Evolutionary conservation across 2,329 filamentous ascomycete genomes (phyloP).

Genomic region (Pseudogymnoascus sp.): DNA sequence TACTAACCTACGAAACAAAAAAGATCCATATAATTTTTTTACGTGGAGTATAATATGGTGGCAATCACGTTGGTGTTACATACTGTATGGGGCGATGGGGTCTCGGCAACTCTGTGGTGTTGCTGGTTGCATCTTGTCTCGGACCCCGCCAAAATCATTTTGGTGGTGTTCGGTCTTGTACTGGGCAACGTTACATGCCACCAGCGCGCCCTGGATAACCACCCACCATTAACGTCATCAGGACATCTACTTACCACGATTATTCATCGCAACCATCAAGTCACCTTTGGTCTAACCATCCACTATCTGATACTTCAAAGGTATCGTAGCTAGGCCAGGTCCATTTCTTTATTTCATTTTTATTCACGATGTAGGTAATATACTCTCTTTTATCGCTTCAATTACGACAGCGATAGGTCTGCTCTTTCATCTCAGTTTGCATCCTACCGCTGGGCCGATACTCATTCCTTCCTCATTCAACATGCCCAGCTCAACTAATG

Average conservation of each 20-base stretch:
- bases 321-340: background rate
- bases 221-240: background rate
- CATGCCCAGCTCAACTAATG: slow-evolving; percentile 13
- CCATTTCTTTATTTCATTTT: background rate
- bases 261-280: slow-evolving; percentile 4
- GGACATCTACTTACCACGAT: background rate
- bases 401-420: slow-evolving; percentile 1
- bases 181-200: slow-evolving; percentile 4
- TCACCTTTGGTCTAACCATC: background rate
- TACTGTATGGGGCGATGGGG: background rate
- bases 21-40: background rate
- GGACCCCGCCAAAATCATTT: slow-evolving; percentile 1
- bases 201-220: background rate
- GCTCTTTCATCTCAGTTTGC: background rate
- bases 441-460: background rate
- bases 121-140: background rate
- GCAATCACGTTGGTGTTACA: background rate
- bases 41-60: background rate
- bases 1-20: background rate
- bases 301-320: slow-evolving; percentile 4
- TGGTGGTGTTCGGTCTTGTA: background rate
- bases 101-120: background rate
- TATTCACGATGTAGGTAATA: slow-evolving; percentile 5
- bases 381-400: background rate
- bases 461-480: background rate